Percentiles rank a stretch among this genome's conserved stretches.
Conservation (phyloP, 2,329 filamentous ascomycete species). For the Tolypocladium nubicola region DNA sequence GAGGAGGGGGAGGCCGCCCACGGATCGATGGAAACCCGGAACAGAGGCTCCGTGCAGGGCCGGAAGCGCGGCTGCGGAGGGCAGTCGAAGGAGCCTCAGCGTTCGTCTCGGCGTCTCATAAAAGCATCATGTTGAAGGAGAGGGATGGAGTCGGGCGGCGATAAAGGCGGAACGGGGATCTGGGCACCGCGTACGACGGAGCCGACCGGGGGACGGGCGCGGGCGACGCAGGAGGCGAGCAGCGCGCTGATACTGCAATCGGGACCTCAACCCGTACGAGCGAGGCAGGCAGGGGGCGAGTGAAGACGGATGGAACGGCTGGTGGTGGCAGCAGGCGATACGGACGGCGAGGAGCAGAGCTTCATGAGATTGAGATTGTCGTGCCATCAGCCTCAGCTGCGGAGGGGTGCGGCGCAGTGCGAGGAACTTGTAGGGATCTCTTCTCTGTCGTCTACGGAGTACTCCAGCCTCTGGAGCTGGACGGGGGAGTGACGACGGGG, state of each 20-base stretch:
- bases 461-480: not conserved
- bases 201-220: not conserved
- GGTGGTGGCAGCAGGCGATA: not conserved
- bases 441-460: not conserved
- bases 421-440: not conserved
- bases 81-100: not conserved
- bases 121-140: not conserved
- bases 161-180: not conserved
- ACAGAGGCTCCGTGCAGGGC: not conserved
- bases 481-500: not conserved
- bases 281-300: not conserved
- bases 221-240: not conserved
- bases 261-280: not conserved
- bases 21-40: not conserved
- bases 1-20: conserved; percentile 4
- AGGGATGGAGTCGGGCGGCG: not conserved
- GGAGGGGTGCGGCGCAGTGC: not conserved
- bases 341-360: not conserved
- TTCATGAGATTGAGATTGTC: not conserved
- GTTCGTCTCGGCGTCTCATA: not conserved
- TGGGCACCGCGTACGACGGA: not conserved
- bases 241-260: not conserved
- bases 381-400: not conserved
- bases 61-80: not conserved
- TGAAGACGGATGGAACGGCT: not conserved